Percentiles rank a stretch among this genome's conserved stretches.
phyloP scores from a whole-genome alignment of 2,329 filamentous ascomycete species.

The Trichoderma lentiforme region DNA sequence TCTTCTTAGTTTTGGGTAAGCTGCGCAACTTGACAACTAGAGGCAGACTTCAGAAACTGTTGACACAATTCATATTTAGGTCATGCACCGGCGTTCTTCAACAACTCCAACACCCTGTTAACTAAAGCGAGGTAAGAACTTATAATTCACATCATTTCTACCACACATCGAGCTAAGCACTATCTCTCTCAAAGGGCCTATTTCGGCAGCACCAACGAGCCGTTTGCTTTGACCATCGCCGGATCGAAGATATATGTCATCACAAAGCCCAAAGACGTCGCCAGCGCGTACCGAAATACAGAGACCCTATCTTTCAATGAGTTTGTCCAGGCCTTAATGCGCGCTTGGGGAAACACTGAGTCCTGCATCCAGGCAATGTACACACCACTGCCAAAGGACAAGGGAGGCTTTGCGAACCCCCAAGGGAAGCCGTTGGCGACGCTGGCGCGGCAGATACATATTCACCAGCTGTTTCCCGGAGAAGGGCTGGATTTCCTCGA shows the following conservation, averaged over 20 bases:
- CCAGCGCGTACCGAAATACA: conserved; percentile 25
- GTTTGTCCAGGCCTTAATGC: conserved; percentile 25
- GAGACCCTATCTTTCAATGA: conserved; percentile 26
- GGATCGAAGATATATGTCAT: conserved; percentile 27
- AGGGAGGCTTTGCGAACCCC: conserved; percentile 27
- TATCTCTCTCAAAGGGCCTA: background rate
- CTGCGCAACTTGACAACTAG: background rate
- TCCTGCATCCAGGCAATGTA: conserved; percentile 22
- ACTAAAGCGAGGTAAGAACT: conserved; percentile 22
- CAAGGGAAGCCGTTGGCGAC: conserved; percentile 22
- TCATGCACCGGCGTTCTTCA: conserved; percentile 25
- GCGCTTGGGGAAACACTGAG: conserved; percentile 22
- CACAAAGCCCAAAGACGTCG: conserved; percentile 23
- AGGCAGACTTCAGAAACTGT: background rate
- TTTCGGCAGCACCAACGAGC: conserved; percentile 21
- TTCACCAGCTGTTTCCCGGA: conserved; percentile 25
- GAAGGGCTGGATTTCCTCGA: conserved; percentile 22
- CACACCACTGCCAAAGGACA: conserved; percentile 20
- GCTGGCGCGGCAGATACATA: conserved; percentile 23
- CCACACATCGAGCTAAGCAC: background rate
- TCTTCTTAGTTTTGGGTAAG: background rate
- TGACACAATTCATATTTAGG: conserved; percentile 16
- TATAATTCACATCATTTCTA: background rate
- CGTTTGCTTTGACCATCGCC: conserved; percentile 25
- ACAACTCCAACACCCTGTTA: conserved; percentile 23